Evolutionary conservation across 495 filamentous ascomycete genomes (phyloP), one percentile per base, ranked within the genome.

Genomic region (Pyrenula massariospora): DNA sequence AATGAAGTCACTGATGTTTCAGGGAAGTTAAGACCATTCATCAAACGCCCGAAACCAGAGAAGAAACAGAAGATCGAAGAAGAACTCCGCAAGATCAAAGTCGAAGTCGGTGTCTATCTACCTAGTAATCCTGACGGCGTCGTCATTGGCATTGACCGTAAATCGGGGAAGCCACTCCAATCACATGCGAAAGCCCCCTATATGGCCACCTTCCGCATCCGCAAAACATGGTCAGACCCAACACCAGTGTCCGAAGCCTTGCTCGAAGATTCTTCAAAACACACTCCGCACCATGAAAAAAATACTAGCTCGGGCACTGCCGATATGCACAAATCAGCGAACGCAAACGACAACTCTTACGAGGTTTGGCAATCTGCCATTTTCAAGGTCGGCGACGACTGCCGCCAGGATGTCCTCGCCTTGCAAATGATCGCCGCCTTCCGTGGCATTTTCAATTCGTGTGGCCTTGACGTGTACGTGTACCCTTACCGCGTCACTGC

Each of bases 51-150:
- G 36, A 99, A 99, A 65, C 83, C 88, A 1, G 94, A 96, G 73
- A 99, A 99, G 79, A 97, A 96, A 67, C 85, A 93, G 65, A 99
- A 97, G 72, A 97, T 99, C 58, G 94, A 97, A 66, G 94, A 99
- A 69, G 94, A 99, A 65, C 77, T 99, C 8, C 87, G 92, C 54
- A 94, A 95, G 67, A 96, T 99, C 65, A 84, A 92, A 62, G 87
- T 99, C 5, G 93, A 96, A 56, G 88, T 96, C 51, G 94, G 94
- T 15, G 93, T 97, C 15, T 99, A 99, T 65, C 77, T 99, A 22
- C 94, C 94, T 0, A 93, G 89, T 66, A 97, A 99, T 66, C 92
- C 94, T 1, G 94, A 99, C 53, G 92, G 93, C 25, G 86, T 91
- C 20, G 93, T 99, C 22, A 87, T 99, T 59, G 94, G 94, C 19